Evolutionary conservation across 768 basidiomycete species (phyloP).

Genomic region (Termitomyces sp.): DNA sequence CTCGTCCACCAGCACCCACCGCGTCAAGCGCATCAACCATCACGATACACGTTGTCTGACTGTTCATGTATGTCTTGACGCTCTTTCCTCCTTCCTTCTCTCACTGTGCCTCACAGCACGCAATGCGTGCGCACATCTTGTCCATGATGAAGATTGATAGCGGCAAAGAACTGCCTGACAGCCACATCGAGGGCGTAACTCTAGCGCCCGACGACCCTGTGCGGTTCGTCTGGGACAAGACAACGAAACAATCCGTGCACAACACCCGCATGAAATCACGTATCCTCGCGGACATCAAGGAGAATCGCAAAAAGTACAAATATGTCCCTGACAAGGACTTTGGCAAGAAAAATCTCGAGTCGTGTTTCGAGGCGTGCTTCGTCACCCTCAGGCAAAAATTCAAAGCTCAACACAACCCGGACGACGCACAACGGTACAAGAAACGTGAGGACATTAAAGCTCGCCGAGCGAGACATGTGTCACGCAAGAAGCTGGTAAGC

Average conservation of each 20-base stretch:
- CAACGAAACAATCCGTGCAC: constrained; percentile 67
- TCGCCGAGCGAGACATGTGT: constrained; percentile 50
- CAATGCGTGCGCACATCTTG: constrained; percentile 63
- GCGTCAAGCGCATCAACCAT: constrained; percentile 44
- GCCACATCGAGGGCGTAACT: constrained; percentile 47
- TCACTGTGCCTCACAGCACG: constrained; percentile 39
- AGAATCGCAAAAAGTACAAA: constrained; percentile 50
- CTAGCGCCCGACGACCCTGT: constrained; percentile 46
- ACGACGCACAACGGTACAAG: constrained; percentile 19
- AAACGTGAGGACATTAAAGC: constrained; percentile 58
- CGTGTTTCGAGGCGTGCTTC: constrained; percentile 66
- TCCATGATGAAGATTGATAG: constrained; percentile 49
- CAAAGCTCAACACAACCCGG: constrained; percentile 38
- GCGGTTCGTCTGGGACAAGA: constrained; percentile 79
- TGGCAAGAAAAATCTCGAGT: constrained; percentile 50
- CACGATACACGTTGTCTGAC: constrained; percentile 64
- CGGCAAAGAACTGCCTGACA: constrained; percentile 57
- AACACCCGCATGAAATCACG: constrained; percentile 68
- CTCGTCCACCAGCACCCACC: constrained; percentile 22
- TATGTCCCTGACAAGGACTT: constrained; percentile 65
- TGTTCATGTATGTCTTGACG: constrained; percentile 45
- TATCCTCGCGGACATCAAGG: constrained; percentile 53
- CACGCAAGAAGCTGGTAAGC: constrained; percentile 60
- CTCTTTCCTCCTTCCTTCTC: neutral
- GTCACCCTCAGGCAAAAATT: constrained; percentile 65